Evolutionary conservation across 108 stramenopile genomes (phyloP), one percentile per base, ranked within the genome.

Genomic region (Parietichytrium sp.): DNA sequence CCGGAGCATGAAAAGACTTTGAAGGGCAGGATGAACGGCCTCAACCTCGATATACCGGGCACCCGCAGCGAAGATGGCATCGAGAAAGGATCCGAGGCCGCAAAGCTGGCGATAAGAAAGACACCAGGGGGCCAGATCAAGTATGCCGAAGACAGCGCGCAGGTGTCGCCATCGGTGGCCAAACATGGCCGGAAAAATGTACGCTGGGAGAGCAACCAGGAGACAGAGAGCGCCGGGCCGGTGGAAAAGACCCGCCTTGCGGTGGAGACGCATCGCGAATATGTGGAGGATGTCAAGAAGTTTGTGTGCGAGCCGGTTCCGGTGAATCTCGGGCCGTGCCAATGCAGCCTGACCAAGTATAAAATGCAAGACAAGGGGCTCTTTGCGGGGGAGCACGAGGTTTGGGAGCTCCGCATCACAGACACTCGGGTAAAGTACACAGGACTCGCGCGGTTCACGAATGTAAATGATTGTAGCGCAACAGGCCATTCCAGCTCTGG

Each of bases 341-440:
- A 72, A 27, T 72, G 61, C 20, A 45, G 38, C 15, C 29, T 72
- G 33, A 72, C 61, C 10, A 72, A 72, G 13, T 72, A 72, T 2
- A 8, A 33, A 25, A 42, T 72, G 15, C 20, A 72, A 25, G 61
- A 42, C 42, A 15, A 72, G 61, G 61, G 61, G 8, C 6, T 72
- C 6, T 72, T 72, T 25, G 36, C 61, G 6, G 36, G 38, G 10
- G 38, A 33, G 13, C 36, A 33, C 16, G 61, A 72, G 33, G 61
- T 72, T 6, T 72, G 61, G 61, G 61, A 72, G 33, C 20, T 72
- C 6, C 61, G 61, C 33, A 72, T 72, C 42, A 72, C 61, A 7
- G 61, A 72, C 45, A 16, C 61, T 10, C 29, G 61, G 16, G 61
- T 72, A 13, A 16, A 45, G 15, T 72, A 72, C 3, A 42, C 36